phyloP scores from a whole-genome alignment of 2,329 filamentous ascomycete genomes.

The Neopestalotiopsis sp. region DNA sequence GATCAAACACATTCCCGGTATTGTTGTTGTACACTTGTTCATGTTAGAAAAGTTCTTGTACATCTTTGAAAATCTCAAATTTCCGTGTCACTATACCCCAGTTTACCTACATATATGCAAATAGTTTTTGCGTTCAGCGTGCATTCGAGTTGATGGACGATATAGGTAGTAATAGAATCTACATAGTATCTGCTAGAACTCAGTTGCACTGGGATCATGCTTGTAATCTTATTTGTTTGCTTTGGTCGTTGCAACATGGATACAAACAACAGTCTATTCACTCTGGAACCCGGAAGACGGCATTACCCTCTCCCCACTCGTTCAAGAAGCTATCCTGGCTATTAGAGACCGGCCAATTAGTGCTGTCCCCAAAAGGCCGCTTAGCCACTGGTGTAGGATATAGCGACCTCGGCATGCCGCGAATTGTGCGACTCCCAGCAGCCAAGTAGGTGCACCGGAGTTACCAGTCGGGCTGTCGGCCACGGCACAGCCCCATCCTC shows the following conservation, averaged over 20 bases:
- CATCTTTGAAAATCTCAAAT: neutral
- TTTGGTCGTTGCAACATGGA: neutral
- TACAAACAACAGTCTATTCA: neutral
- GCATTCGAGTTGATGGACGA: neutral
- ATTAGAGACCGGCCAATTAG: constrained; percentile 6
- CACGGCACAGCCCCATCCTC: neutral
- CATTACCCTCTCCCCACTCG: constrained; percentile 6
- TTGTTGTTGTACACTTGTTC: neutral
- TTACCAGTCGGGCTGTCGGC: neutral
- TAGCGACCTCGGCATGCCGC: constrained; percentile 4
- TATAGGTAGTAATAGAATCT: neutral
- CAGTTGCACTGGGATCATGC: constrained; percentile 11
- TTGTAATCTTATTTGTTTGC: constrained; percentile 2
- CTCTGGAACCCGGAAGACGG: neutral
- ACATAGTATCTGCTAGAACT: neutral
- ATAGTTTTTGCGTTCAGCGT: no score
- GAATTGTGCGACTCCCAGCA: neutral
- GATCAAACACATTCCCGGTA: neutral
- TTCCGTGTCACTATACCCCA: neutral
- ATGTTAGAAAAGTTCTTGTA: neutral
- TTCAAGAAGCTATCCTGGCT: neutral
- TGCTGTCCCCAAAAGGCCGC: neutral
- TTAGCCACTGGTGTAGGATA: neutral
- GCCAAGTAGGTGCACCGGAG: neutral
- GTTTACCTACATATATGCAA: no score